These are phyloP conservation scores for Dispira simplex DNA, from an alignment of 192 early-diverging fungal genomes.

Conservation along the genomic window DNA sequence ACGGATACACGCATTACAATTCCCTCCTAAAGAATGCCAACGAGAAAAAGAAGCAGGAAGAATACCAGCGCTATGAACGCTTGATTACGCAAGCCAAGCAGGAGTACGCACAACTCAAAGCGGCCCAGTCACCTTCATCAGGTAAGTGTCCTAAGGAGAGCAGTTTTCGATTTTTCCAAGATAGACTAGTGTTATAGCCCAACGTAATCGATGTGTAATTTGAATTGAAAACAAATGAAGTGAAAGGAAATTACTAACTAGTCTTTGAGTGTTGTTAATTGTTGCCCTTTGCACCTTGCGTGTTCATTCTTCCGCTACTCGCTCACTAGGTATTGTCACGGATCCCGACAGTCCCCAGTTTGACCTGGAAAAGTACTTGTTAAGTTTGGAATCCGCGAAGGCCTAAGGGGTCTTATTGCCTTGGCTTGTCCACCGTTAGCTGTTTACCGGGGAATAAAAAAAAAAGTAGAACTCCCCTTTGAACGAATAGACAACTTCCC, in stretches of 20 bases:
- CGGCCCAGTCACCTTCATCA: constrained; percentile 11
- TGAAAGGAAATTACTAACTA: background rate
- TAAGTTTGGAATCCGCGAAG: background rate
- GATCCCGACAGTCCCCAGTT: constrained; percentile 40
- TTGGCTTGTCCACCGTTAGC: no score
- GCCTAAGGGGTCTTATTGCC: background rate
- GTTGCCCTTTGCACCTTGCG: background rate
- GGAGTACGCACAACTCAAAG: constrained; percentile 62
- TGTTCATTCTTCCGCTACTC: background rate
- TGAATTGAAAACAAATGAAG: no score
- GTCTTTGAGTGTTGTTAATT: constrained; percentile 6
- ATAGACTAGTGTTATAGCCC: constrained; percentile 12
- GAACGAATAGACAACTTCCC: no score
- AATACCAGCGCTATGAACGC: constrained; percentile 35
- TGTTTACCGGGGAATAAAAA: no score
- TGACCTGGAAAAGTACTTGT: constrained; percentile 37
- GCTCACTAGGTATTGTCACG: constrained; percentile 17
- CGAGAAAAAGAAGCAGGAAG: constrained; percentile 25
- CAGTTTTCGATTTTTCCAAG: background rate
- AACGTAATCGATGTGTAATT: background rate
- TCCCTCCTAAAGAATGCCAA: constrained; percentile 26
- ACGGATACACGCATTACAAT: constrained; percentile 37
- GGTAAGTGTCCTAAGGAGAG: background rate
- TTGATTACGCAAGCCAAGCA: constrained; percentile 58
- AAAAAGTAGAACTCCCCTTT: no score